Base-by-base conservation (phyloP, 225 moss, liverwort and hornwort species). In the Pseudoscleropodium purum region DNA sequence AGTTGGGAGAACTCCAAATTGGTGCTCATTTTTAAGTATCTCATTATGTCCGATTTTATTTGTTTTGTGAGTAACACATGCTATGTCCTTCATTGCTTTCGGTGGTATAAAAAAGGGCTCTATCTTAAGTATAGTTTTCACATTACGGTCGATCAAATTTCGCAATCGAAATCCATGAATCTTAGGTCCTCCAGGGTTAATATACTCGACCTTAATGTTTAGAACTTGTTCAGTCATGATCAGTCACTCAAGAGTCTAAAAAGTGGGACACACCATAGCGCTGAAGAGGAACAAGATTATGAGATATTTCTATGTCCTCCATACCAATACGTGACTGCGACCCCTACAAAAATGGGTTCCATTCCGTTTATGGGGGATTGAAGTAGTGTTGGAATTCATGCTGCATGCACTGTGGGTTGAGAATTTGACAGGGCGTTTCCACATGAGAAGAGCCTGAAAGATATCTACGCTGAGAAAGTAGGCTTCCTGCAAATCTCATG, bases 401-500 rank as follows among this genome's bases (percentile, higher is more conserved):
- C 74, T 56, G 56, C 39, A 11, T 74, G 21, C 27, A 61, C 74
- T 57, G n/a, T 57, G 57, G 79, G 57, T 57, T 60, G 13, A 60
- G 82, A 13, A n/a, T 47, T 51, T 17, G 34, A 23, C 89, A 93
- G 88, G 39, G 84, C 90, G 25, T 99, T 97, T 81, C 94, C 91
- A 27, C 86, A 96, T 56, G 95, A 95, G 30, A 88, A 92, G 72
- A 92, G 87, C 75, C 84, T 99, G 43, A 91, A 91, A 86, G 96
- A 91, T 57, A 94, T 95, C 29, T 93, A 92, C 13, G 96, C 95
- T 54, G 95, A 96, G 93, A 95, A 95, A 83, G 90, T 97, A 54
- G 83, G 75, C 62, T 97, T 95, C 54, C 83, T 97, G 57, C 96
- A 96, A 92, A 93, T 97, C 24, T 95, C 81, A 10, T 99, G 97